Percentiles rank a stretch among this genome's conserved stretches.
Evolutionary conservation across 2,329 filamentous ascomycete genomes (phyloP).

Genomic region (Cladosporium sp.): DNA sequence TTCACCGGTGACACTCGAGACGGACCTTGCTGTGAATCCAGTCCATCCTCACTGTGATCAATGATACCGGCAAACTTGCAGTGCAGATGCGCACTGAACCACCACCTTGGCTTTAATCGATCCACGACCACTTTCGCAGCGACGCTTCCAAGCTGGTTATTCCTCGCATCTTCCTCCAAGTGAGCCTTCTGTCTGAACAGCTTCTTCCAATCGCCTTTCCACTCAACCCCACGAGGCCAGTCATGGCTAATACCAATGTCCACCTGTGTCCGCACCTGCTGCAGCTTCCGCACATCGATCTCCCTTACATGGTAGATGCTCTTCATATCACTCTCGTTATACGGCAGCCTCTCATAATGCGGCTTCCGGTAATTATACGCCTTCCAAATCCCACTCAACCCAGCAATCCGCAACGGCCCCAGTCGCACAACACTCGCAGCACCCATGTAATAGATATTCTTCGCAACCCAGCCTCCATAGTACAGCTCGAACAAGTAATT

Average conservation of each 20-base stretch:
- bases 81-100: constrained; percentile 91
- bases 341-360: constrained; percentile 85
- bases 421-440: constrained; percentile 85
- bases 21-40: background rate
- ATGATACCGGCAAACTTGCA: constrained; percentile 75
- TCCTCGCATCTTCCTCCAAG: constrained; percentile 74
- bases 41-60: constrained; percentile 42
- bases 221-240: constrained; percentile 86
- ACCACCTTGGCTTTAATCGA: constrained; percentile 76
- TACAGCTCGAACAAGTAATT: constrained; percentile 89
- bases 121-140: constrained; percentile 82
- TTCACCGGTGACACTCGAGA: background rate
- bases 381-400: constrained; percentile 94
- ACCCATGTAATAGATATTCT: constrained; percentile 96
- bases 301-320: constrained; percentile 90
- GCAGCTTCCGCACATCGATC: constrained; percentile 84
- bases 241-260: constrained; percentile 93
- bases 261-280: constrained; percentile 82
- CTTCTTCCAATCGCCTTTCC: constrained; percentile 67
- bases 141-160: constrained; percentile 74
- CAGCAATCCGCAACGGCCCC: constrained; percentile 83
- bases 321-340: constrained; percentile 72
- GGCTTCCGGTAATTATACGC: constrained; percentile 80
- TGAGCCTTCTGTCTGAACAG: constrained; percentile 74
- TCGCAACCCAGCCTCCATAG: constrained; percentile 95